These are phyloP conservation scores for Hyaloscypha finlandica DNA, from an alignment of 495 filamentous ascomycete species.

Conservation along the genomic window DNA sequence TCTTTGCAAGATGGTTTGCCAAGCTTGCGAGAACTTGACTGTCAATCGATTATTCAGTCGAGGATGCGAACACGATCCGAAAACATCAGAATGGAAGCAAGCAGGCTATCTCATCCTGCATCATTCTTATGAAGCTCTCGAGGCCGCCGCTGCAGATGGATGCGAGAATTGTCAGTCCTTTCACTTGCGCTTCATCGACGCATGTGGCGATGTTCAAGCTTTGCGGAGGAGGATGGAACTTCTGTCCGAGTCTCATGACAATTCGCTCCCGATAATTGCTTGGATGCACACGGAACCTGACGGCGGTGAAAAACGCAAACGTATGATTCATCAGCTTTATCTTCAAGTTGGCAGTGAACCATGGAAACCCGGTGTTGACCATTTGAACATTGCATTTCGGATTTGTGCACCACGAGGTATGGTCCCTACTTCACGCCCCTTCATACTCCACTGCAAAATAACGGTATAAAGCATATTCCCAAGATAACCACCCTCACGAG, in stretches of 20 bases:
- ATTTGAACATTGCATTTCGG: background rate
- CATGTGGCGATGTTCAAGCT: background rate
- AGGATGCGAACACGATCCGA: background rate
- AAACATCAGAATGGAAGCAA: background rate
- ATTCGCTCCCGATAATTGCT: background rate
- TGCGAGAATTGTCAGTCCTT: slow-evolving; percentile 3
- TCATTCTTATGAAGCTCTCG: background rate
- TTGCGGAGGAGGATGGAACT: background rate
- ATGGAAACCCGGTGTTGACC: slow-evolving; percentile 1
- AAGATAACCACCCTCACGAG: background rate
- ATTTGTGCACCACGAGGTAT: slow-evolving; percentile 7
- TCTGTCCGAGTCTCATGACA: background rate
- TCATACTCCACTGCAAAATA: background rate
- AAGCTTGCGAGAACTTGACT: background rate
- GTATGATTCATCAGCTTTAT: background rate
- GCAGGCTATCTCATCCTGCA: background rate
- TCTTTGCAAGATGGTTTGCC: background rate
- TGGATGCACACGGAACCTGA: background rate
- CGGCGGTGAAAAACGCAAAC: background rate
- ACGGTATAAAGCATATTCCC: background rate
- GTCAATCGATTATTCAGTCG: background rate
- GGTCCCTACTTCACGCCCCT: background rate
- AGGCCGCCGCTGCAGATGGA: background rate
- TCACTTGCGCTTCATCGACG: background rate
- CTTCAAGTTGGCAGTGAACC: slow-evolving; percentile 5